Evolutionary conservation across 768 basidiomycete species (phyloP).

Genomic region (Hypholoma fasciculare): DNA sequence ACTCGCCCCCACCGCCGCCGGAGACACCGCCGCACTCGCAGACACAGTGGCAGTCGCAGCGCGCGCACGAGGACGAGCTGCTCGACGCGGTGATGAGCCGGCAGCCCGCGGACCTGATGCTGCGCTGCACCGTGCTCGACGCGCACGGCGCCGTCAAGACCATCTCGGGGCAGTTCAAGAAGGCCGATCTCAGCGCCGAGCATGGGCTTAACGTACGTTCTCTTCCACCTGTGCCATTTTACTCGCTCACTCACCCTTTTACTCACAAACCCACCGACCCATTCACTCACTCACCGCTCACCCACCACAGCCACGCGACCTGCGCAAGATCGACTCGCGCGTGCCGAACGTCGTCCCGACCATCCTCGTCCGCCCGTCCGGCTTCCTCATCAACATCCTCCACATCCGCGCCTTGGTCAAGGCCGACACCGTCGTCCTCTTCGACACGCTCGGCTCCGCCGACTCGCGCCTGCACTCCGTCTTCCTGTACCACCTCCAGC

Average conservation of each 20-base stretch:
- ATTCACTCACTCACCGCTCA: no score
- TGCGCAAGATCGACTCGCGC: constrained; percentile 94
- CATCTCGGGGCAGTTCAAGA: constrained; percentile 88
- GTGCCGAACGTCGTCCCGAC: constrained; percentile 94
- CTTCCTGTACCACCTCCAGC: constrained; percentile 84
- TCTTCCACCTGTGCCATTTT: no score
- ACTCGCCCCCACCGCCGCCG: neutral
- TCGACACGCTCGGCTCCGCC: constrained; percentile 87
- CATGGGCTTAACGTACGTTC: constrained; percentile 84
- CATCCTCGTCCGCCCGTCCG: constrained; percentile 86
- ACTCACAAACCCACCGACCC: no score
- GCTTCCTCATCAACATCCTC: constrained; percentile 89
- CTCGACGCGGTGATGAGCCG: constrained; percentile 86
- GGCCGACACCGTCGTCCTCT: constrained; percentile 87
- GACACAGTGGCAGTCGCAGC: neutral
- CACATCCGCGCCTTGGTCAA: constrained; percentile 96
- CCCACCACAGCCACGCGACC: constrained; percentile 76
- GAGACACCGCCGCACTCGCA: neutral
- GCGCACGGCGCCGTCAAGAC: constrained; percentile 84
- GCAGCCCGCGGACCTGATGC: constrained; percentile 86
- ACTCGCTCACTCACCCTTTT: no score
- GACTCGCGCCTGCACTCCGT: constrained; percentile 86
- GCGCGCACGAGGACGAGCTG: constrained; percentile 67
- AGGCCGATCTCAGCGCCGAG: constrained; percentile 83
- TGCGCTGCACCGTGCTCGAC: constrained; percentile 90